Conservation (phyloP, 2,329 filamentous ascomycete species). For the Sclerotinia spermophila region DNA sequence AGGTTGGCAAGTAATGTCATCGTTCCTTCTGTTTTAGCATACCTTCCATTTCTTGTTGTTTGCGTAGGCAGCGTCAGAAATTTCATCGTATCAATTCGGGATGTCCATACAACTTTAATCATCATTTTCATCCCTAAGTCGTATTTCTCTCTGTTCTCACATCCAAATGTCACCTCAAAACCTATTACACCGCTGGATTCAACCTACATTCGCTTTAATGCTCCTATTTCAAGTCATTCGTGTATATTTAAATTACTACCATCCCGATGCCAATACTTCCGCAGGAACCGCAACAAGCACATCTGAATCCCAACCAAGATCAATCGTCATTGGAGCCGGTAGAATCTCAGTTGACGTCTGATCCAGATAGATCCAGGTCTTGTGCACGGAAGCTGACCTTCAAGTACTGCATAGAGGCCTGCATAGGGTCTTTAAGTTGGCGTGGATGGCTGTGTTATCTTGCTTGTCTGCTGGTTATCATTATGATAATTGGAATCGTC, state of each 20-base stretch:
- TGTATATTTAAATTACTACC: constrained; percentile 12
- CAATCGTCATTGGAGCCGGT: constrained; percentile 11
- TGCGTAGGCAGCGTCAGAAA: background rate
- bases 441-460: constrained; percentile 24
- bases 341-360: constrained; percentile 24
- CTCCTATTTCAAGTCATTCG: constrained; percentile 20
- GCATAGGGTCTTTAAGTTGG: constrained; percentile 18
- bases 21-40: background rate
- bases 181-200: constrained; percentile 21
- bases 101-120: background rate
- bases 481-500: constrained; percentile 30
- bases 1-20: background rate
- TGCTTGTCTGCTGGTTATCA: constrained; percentile 22
- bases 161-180: constrained; percentile 26
- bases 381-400: constrained; percentile 11
- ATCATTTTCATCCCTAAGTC: background rate
- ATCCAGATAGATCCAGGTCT: constrained; percentile 10
- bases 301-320: constrained; percentile 16
- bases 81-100: background rate
- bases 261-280: constrained; percentile 24
- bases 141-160: background rate
- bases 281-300: constrained; percentile 17
- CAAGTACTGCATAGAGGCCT: constrained; percentile 1
- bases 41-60: background rate
- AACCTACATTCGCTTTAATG: constrained; percentile 23